Evolutionary conservation across 139 green algal genomes (phyloP).

Genomic region (Chlorella sorokiniana): DNA sequence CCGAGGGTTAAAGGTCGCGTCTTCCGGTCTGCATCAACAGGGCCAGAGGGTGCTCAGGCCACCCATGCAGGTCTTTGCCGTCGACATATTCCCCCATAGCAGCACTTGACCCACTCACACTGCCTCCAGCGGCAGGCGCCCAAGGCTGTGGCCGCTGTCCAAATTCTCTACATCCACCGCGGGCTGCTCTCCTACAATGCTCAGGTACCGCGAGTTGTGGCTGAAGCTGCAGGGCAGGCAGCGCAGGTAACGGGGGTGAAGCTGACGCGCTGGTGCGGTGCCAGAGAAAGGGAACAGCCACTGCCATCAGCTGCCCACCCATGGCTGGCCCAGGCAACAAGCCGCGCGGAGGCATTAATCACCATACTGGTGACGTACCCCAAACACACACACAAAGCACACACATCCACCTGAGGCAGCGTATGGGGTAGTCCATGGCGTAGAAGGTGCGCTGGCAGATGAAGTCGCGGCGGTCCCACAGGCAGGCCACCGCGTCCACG

Average conservation of each 20-base stretch:
- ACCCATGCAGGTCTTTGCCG: no score
- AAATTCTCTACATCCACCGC: slow-evolving; percentile 42
- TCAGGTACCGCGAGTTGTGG: slow-evolving; percentile 46
- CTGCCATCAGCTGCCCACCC: background rate
- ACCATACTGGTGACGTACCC: background rate
- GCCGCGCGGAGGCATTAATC: background rate
- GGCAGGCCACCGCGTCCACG: slow-evolving; percentile 31
- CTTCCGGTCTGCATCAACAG: slow-evolving; percentile 35
- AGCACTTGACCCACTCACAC: slow-evolving; percentile 17
- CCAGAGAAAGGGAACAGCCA: background rate
- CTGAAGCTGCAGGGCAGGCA: slow-evolving; percentile 28
- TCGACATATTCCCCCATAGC: no score
- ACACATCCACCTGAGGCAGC: background rate
- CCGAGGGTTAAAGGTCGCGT: slow-evolving; percentile 37
- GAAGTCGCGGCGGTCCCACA: slow-evolving; percentile 43
- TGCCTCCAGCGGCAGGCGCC: background rate
- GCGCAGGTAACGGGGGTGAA: background rate
- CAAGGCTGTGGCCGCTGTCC: slow-evolving; percentile 24
- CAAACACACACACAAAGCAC: background rate
- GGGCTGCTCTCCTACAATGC: slow-evolving; percentile 39
- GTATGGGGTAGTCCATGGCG: slow-evolving; percentile 35
- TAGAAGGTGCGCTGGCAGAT: slow-evolving; percentile 33
- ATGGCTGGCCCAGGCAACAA: no score
- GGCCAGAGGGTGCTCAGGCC: no score
- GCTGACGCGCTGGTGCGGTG: background rate